Evolutionary conservation across 371 early-diverging fungal genomes (phyloP).

Genomic region (Mortierella polycephala): DNA sequence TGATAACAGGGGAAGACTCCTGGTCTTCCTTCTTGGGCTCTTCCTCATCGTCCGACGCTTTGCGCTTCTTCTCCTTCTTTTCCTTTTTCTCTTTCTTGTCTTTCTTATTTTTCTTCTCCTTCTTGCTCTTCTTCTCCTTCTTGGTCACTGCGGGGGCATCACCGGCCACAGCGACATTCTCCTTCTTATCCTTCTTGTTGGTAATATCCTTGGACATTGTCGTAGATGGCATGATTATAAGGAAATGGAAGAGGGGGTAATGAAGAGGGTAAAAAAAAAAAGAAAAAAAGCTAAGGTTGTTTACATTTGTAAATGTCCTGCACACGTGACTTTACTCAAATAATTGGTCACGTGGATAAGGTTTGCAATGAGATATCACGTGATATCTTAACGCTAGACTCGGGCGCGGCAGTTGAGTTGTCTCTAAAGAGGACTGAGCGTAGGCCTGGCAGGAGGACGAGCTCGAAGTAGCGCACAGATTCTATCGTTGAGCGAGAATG

Average conservation of each 20-base stretch:
- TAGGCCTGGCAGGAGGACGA: too few species aligned
- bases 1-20: constrained; percentile 55
- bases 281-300: background rate
- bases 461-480: too few species aligned
- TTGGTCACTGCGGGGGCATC: constrained; percentile 12
- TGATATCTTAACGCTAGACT: too few species aligned
- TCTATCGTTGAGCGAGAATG: too few species aligned
- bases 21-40: constrained; percentile 58
- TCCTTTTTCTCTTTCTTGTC: constrained; percentile 66
- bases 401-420: too few species aligned
- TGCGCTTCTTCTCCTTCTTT: constrained; percentile 65
- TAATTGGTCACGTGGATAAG: constrained; percentile 7
- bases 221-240: constrained; percentile 35
- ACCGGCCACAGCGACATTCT: constrained; percentile 8
- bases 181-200: constrained; percentile 38
- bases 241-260: background rate
- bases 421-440: too few species aligned
- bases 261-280: background rate
- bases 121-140: constrained; percentile 54
- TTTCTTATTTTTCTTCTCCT: constrained; percentile 59
- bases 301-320: constrained; percentile 15
- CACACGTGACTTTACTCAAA: background rate
- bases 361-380: too few species aligned
- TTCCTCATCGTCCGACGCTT: constrained; percentile 42
- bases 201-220: constrained; percentile 26